phyloP scores from a whole-genome alignment of 2,329 filamentous ascomycete species.

The Ceratocystis colombiana region DNA sequence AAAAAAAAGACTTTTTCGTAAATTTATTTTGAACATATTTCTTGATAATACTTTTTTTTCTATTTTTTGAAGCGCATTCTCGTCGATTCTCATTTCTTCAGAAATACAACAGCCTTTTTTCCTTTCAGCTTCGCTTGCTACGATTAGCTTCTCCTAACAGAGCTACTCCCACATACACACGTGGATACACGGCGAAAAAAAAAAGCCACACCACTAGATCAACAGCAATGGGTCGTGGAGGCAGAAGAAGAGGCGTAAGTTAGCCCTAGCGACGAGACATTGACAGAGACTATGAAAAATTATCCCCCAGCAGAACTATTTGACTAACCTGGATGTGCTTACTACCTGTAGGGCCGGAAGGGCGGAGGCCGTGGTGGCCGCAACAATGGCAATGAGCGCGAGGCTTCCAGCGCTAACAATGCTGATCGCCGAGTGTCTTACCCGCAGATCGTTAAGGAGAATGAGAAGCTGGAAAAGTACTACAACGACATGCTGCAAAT shows the following conservation, averaged over 20 bases:
- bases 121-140: too few relatives aligned
- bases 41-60: too few relatives aligned
- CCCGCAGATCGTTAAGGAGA: constrained; percentile 54
- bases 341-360: constrained; percentile 20
- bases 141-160: too few relatives aligned
- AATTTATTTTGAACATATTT: too few relatives aligned
- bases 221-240: constrained; percentile 23
- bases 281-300: too few relatives aligned
- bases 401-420: constrained; percentile 10
- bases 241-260: constrained; percentile 26
- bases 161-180: too few relatives aligned
- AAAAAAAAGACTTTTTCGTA: background rate
- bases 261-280: background rate
- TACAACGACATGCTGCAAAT: constrained; percentile 72
- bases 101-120: too few relatives aligned
- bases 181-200: too few relatives aligned
- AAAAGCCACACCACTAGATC: background rate
- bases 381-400: constrained; percentile 19
- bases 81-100: too few relatives aligned
- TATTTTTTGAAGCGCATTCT: too few relatives aligned
- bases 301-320: background rate
- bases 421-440: constrained; percentile 23
- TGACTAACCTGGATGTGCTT: background rate
- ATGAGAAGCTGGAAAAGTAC: constrained; percentile 75
- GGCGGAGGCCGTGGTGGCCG: constrained; percentile 24